Base-by-base conservation (phyloP, 2,329 filamentous ascomycete genomes). In the Cladophialophora psammophila region DNA sequence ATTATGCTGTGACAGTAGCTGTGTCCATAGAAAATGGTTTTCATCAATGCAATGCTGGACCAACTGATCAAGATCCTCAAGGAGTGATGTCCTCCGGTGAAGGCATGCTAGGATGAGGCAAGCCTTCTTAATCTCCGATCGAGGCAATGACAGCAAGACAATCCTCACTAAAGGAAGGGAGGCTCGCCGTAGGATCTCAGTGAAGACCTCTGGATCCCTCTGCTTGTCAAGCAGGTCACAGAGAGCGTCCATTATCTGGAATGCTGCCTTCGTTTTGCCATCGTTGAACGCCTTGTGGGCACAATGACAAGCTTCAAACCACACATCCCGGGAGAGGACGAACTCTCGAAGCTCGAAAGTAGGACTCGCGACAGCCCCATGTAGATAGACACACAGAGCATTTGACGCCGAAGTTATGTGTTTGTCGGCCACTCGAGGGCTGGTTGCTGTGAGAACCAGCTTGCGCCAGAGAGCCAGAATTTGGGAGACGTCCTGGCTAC, bases 401-500 rank as follows among this genome's bases (percentile, higher is more conserved):
- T 82, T 83, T 68, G 80, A 81, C 42, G 78, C 77, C 6, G 78
- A 77, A 31, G 78, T 76, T 15, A 77, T 78, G 74, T 84, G 82
- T 45, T 71, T 71, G 67, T 75, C 74, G 18, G 79, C 75, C 53
- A 81, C 74, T 45, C 76, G 77, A 18, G 77, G 74, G 32, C 74
- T 76, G 32, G 76, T 76, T 68, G 80, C 78, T 53, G 82, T 83
- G 65, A 76, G 71, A 52, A 81, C 70, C 35, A 84, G 69, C 53
- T 75, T 78, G 52, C 77, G 73, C 77, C 80, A 82, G 45, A 82
- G 67, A 18, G 71, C 70, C 55, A 65, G 71, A 31, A 80, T 68
- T 18, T 60, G 35, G 34, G 48, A 35, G 12, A 67, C 63, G 60
- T 54, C 61, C 50, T 56, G 18, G n/a, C 32, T 48, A 40, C 50